Evolutionary conservation across 2,329 filamentous ascomycete species (phyloP).

Genomic region (Xylaria sp.): DNA sequence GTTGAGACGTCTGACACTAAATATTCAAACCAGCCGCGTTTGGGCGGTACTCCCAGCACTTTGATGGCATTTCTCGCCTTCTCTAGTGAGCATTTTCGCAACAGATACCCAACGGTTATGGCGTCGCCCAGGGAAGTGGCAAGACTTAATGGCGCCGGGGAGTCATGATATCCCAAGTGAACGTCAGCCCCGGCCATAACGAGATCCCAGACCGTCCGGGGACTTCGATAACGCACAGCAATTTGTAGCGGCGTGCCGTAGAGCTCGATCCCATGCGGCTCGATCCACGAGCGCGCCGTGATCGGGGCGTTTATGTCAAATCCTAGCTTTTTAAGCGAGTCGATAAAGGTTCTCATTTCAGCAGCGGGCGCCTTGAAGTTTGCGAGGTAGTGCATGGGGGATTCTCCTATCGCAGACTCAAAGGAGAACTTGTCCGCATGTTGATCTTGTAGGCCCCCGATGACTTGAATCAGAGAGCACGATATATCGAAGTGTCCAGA

Average conservation of each 20-base stretch:
- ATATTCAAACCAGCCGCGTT: not conserved
- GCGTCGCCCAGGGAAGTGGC: not conserved
- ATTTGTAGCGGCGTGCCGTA: not conserved
- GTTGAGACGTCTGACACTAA: not conserved
- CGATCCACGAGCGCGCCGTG: not conserved
- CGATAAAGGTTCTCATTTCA: not conserved
- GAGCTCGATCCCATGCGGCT: not conserved
- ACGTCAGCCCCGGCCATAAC: not conserved
- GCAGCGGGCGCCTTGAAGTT: not conserved
- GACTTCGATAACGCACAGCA: not conserved
- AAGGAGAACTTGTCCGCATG: not conserved
- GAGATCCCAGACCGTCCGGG: not conserved
- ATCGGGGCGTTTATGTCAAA: slow-evolving; percentile 1
- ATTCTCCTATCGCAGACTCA: not conserved
- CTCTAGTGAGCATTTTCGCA: not conserved
- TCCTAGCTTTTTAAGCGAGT: not conserved
- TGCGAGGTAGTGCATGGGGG: not conserved
- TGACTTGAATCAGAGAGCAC: not conserved
- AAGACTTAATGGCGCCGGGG: not conserved
- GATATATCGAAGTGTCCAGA: not conserved
- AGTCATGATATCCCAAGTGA: not conserved
- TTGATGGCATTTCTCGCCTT: not conserved
- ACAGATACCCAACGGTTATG: not conserved
- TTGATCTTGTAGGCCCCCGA: not conserved
- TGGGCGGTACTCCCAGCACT: not conserved